phyloP scores from a whole-genome alignment of 805 yeast species.

The Kodamaea kaohsiungensis region DNA sequence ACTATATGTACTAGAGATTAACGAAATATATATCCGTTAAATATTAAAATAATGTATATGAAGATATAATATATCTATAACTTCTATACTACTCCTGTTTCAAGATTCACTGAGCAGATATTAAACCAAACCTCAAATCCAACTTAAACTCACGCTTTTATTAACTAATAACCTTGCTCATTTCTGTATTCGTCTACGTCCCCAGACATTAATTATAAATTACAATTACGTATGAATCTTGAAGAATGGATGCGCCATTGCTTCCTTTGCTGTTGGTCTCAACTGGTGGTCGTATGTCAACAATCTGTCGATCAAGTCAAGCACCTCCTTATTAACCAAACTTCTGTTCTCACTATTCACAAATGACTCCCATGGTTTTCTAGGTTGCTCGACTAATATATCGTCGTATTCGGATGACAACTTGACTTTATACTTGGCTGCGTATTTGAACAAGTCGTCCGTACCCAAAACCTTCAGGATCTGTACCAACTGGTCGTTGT shows the following conservation, averaged over 20 bases:
- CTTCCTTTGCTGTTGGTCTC: slow-evolving; percentile 85
- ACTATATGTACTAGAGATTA: background rate
- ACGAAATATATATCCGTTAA: background rate
- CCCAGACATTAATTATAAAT: background rate
- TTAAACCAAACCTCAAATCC: background rate
- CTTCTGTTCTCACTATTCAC: slow-evolving; percentile 69
- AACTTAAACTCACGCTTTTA: background rate
- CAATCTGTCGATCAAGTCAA: slow-evolving; percentile 79
- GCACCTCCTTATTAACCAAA: slow-evolving; percentile 63
- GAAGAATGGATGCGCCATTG: slow-evolving; percentile 66
- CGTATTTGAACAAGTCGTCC: slow-evolving; percentile 68
- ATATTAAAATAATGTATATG: no score
- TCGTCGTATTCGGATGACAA: slow-evolving; percentile 77
- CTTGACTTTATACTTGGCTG: slow-evolving; percentile 67
- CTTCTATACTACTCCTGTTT: background rate
- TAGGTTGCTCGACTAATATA: slow-evolving; percentile 64
- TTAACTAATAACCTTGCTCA: background rate
- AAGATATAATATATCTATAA: background rate
- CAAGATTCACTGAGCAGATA: background rate
- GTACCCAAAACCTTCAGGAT: slow-evolving; percentile 88
- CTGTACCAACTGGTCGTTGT: slow-evolving; percentile 88
- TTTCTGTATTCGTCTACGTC: background rate
- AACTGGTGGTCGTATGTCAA: slow-evolving; percentile 86
- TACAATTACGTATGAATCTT: slow-evolving; percentile 10
- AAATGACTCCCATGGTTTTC: slow-evolving; percentile 86